phyloP scores from a whole-genome alignment of 2,329 filamentous ascomycete species.

The Aspergillus fructus region DNA sequence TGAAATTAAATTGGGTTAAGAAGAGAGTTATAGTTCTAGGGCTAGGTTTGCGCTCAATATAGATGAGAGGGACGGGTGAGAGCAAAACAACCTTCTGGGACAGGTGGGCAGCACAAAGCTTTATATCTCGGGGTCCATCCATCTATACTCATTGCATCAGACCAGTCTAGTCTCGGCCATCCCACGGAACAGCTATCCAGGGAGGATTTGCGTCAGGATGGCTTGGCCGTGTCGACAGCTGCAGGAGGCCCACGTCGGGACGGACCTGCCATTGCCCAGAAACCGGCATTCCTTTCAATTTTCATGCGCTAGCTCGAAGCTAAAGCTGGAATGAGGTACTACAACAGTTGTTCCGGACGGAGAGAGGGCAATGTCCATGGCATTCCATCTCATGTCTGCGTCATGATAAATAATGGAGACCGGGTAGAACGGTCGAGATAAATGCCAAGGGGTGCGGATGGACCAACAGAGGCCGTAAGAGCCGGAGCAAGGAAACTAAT shows the following conservation, averaged over 20 bases:
- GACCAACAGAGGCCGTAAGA: neutral
- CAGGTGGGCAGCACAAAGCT: neutral
- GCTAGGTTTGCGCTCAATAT: neutral
- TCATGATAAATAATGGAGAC: neutral
- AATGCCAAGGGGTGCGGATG: neutral
- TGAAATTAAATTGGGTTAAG: neutral
- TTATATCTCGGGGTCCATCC: neutral
- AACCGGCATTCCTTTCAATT: neutral
- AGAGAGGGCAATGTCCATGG: neutral
- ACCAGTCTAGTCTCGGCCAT: slow-evolving; percentile 4
- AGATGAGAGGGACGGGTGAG: neutral
- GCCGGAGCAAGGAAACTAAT: neutral
- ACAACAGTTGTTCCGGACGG: neutral
- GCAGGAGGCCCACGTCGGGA: slow-evolving; percentile 8
- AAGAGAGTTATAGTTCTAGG: neutral
- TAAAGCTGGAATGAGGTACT: neutral
- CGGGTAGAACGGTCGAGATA: neutral
- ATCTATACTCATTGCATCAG: neutral
- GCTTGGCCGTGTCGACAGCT: slow-evolving; percentile 10
- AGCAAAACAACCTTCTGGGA: neutral
- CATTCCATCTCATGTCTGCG: neutral
- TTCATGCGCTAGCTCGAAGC: neutral
- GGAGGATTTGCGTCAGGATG: slow-evolving; percentile 14
- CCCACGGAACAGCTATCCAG: neutral
- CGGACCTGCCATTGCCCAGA: neutral